Evolutionary conservation across 768 basidiomycete species (phyloP).

Genomic region (Kwoniella sp.): DNA sequence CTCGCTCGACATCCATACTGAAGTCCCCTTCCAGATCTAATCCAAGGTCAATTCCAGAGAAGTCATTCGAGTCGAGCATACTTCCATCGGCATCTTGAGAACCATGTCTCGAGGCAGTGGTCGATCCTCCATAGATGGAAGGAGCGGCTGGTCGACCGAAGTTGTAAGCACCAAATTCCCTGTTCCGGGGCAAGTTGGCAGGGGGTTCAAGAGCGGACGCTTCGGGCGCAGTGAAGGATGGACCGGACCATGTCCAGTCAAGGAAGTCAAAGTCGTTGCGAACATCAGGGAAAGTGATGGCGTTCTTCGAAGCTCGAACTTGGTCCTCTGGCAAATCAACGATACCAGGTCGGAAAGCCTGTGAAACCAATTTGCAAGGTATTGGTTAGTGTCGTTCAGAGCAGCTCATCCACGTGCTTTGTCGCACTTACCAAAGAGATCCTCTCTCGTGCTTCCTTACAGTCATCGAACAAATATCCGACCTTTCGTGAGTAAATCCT

Average conservation of each 20-base stretch:
- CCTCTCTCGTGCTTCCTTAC: slow-evolving; percentile 91
- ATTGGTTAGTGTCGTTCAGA: too few species aligned
- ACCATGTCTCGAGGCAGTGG: slow-evolving; percentile 25
- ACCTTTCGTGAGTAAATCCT: slow-evolving; percentile 97
- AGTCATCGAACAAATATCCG: slow-evolving; percentile 95
- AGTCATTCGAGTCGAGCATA: slow-evolving; percentile 48
- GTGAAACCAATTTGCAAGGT: background rate
- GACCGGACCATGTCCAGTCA: slow-evolving; percentile 60
- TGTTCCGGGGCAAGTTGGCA: slow-evolving; percentile 21
- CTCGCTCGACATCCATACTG: slow-evolving; percentile 37
- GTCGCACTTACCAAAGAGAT: slow-evolving; percentile 77
- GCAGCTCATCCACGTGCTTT: too few species aligned
- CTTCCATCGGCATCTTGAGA: slow-evolving; percentile 35
- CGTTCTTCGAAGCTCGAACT: slow-evolving; percentile 77
- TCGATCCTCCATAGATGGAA: slow-evolving; percentile 41
- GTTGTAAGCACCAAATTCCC: slow-evolving; percentile 48
- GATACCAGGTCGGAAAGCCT: slow-evolving; percentile 92
- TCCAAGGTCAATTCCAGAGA: slow-evolving; percentile 45
- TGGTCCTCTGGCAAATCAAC: slow-evolving; percentile 97
- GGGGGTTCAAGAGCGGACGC: slow-evolving; percentile 22
- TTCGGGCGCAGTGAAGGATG: slow-evolving; percentile 55
- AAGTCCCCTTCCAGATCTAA: slow-evolving; percentile 35
- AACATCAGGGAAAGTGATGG: slow-evolving; percentile 77
- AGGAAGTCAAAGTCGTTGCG: slow-evolving; percentile 62
- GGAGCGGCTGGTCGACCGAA: slow-evolving; percentile 42